Conservation (phyloP, 176 grass and related monocot species). For the Poa pratensis region DNA sequence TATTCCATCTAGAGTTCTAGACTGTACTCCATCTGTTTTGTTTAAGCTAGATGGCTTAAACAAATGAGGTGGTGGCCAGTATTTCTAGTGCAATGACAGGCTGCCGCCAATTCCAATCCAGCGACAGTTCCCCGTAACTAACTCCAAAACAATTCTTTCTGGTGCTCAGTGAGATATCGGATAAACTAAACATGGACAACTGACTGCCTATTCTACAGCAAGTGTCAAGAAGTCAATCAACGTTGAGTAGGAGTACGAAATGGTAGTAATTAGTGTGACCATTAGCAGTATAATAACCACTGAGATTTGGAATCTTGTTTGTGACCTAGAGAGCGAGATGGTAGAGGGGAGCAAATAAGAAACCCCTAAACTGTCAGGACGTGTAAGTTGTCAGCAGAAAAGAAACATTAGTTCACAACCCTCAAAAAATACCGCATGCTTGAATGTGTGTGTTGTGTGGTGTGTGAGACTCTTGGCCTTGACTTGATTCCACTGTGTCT, state of each 20-base stretch:
- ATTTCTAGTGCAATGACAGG: constrained; percentile 52
- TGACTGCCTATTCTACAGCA: constrained; percentile 32
- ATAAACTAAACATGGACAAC: constrained; percentile 34
- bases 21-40: constrained; percentile 35
- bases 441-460: constrained; percentile 27
- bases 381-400: constrained; percentile 64
- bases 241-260: constrained; percentile 31
- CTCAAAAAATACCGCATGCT: constrained; percentile 54
- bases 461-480: constrained; percentile 50
- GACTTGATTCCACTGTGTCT: constrained; percentile 35
- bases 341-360: background rate
- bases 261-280: constrained; percentile 40
- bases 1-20: constrained; percentile 43
- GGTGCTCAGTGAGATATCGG: constrained; percentile 36
- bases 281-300: constrained; percentile 26
- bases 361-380: constrained; percentile 40
- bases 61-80: background rate
- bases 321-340: background rate
- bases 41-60: constrained; percentile 35
- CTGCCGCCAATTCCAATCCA: constrained; percentile 50
- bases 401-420: constrained; percentile 53
- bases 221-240: constrained; percentile 60
- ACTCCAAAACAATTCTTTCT: constrained; percentile 52
- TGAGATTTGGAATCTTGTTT: constrained; percentile 9
- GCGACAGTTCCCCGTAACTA: constrained; percentile 49